Evolutionary conservation across 1,139 yeast genomes (phyloP).

Genomic region (Candida sojae): DNA sequence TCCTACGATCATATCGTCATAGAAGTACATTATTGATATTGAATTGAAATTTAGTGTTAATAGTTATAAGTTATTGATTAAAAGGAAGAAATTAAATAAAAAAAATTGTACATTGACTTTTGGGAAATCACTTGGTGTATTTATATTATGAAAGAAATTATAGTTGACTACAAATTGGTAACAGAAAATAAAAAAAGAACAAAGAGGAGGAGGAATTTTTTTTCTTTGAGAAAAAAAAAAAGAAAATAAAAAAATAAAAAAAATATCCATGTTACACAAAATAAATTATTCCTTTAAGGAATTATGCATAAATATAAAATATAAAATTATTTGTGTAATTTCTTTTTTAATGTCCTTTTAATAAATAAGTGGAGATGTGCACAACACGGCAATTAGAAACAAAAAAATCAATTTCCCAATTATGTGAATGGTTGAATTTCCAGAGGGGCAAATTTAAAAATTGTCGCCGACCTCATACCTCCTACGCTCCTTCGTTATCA

Average conservation of each 20-base stretch:
- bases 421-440: background rate
- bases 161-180: background rate
- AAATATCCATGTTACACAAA: background rate
- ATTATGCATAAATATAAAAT: background rate
- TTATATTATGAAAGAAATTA: background rate
- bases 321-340: background rate
- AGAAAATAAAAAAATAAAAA: background rate
- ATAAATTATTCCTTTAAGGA: background rate
- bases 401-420: background rate
- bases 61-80: too few species aligned
- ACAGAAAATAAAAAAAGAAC: background rate
- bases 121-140: conserved; percentile 1
- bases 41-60: background rate
- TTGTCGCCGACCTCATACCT: background rate
- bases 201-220: background rate
- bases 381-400: background rate
- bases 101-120: background rate
- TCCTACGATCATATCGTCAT: conserved; percentile 23
- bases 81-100: background rate
- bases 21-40: conserved; percentile 9
- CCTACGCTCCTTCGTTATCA: too few species aligned
- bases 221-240: background rate
- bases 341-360: background rate
- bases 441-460: background rate
- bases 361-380: background rate